Base-by-base conservation (phyloP, 192 early-diverging fungal species). In the Coemansia umbellata region DNA sequence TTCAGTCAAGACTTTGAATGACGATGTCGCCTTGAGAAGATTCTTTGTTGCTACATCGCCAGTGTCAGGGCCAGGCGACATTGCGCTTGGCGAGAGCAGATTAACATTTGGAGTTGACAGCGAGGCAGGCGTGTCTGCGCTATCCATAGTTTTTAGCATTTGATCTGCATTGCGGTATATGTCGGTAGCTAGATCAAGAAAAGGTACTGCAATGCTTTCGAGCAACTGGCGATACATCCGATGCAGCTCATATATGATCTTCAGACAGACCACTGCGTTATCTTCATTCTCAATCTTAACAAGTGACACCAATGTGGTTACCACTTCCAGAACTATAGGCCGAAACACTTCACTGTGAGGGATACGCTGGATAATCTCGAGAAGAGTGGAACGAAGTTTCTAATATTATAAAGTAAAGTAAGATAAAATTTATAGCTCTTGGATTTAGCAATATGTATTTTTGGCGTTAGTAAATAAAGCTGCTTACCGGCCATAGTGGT, bases 1-100 rank as follows among this genome's bases (percentile, higher is more conserved):
- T 58, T 99, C 97, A 4, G 92, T 95, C 57, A 99, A 63, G 15
- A 99, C 95, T 70, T 99, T 99, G 82, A 99, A 98, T 57, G 91
- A 93, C 36, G 78, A 80, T 60, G 90, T 68, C 57, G 88, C 90
- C 53, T 71, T 82, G 18, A 78, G 82, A 4, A 98, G 80, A 15
- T 81, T 79, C 50, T 87, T 88, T 43, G 79, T 78, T 7, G 70
- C 64, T 45, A 55, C 63, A 66, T 80, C 81, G 54, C 81, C 41
- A 17, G 80, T 9, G 28, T 88, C 87, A 18, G 86, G 69, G 22
- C 79, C 81, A 21, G 89, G 89, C 0, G 89, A 91, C 57, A 86
- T 83, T 50, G 89, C 87, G 18, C 87, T 78, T 11, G 87, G 85
- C 3, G 89, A 91, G 47, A 77, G 59, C 33, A 77, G 56, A 9